Conservation (phyloP, 257 asterid genomes). For the Forsythia suspensa region DNA sequence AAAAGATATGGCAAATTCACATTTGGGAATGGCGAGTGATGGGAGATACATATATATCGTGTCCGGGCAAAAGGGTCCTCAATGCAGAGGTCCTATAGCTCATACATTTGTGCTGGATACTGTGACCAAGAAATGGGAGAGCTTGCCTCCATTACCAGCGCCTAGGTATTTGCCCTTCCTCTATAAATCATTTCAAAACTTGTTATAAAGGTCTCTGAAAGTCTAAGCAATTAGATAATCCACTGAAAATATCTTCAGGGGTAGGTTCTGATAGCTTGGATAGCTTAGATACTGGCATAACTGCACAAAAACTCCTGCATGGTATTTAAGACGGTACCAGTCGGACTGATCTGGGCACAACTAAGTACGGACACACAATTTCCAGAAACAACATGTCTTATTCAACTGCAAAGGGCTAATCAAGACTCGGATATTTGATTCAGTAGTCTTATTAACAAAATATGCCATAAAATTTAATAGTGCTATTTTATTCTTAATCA, state of each 20-base stretch:
- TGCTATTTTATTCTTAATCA: not conserved
- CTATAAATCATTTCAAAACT: not conserved
- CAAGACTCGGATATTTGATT: not conserved
- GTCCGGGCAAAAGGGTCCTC: conserved; percentile 74
- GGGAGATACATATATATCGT: conserved; percentile 69
- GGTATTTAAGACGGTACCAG: not conserved
- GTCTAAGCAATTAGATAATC: not conserved
- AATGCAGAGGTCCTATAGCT: conserved; percentile 58
- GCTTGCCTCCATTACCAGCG: conserved; percentile 62
- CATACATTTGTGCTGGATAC: conserved; percentile 62
- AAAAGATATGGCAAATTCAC: conserved; percentile 73
- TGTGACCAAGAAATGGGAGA: conserved; percentile 49
- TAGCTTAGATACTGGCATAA: not conserved
- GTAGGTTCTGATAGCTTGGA: not conserved
- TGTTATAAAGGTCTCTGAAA: not conserved
- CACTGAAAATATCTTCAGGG: not conserved
- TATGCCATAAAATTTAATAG: not conserved
- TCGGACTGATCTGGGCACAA: not conserved
- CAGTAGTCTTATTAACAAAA: not conserved
- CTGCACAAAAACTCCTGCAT: not conserved
- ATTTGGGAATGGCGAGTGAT: conserved; percentile 73
- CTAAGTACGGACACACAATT: not conserved
- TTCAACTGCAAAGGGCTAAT: not conserved
- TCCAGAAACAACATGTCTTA: not conserved
- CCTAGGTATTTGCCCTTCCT: conserved; percentile 50